phyloP scores from a whole-genome alignment of 441 rosid species.

The Arabidopsis hybrid region DNA sequence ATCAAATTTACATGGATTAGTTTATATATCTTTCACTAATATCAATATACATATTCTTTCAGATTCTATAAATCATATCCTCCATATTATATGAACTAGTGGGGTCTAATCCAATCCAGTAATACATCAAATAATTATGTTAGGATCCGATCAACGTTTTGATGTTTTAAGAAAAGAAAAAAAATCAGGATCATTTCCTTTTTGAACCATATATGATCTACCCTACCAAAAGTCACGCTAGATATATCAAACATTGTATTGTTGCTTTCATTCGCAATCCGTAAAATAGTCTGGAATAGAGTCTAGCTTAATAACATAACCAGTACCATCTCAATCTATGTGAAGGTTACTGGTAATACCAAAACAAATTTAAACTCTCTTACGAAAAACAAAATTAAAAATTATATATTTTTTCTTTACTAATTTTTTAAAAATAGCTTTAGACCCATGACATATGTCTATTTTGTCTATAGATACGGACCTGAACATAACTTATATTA shows the following conservation, averaged over 20 bases:
- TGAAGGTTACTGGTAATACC: no score
- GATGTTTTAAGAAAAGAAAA: not conserved
- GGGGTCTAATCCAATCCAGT: slow-evolving; percentile 14
- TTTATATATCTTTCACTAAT: not conserved
- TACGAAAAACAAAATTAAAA: no score
- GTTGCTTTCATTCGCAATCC: not conserved
- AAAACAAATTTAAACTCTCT: no score
- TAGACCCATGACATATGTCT: no score
- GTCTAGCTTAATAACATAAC: not conserved
- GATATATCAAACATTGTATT: not conserved
- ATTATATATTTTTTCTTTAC: no score
- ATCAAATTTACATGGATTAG: not conserved
- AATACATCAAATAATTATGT: not conserved
- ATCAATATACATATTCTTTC: not conserved
- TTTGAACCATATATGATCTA: slow-evolving; percentile 1
- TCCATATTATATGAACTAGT: not conserved
- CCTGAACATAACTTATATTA: not conserved
- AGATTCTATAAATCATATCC: not conserved
- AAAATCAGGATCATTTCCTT: not conserved
- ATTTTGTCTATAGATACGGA: no score
- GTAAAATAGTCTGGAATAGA: not conserved
- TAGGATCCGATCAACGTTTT: not conserved
- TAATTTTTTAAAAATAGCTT: no score
- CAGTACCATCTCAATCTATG: no score
- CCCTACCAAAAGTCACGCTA: not conserved